These are phyloP conservation scores for Mycosarcoma mackinlayi DNA, from an alignment of 1,284 basidiomycete species.

Conservation along the genomic window DNA sequence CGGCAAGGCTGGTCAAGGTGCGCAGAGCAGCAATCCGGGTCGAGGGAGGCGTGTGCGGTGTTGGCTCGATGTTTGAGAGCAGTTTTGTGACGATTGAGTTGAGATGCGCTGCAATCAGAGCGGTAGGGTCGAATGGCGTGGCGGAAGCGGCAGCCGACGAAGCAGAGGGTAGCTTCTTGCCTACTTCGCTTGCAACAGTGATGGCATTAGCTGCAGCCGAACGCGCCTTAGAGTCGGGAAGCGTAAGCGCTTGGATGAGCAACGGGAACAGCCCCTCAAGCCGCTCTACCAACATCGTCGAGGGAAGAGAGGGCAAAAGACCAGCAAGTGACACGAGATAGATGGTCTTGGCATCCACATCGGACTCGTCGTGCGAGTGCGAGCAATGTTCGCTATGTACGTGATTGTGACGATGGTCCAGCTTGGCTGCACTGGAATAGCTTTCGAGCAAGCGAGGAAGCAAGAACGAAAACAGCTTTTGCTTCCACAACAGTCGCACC, in stretches of 20 bases:
- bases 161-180: conserved; percentile 65
- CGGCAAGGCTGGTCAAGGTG: conserved; percentile 79
- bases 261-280: conserved; percentile 81
- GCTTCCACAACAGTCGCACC: conserved; percentile 73
- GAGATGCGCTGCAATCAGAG: conserved; percentile 27
- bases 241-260: conserved; percentile 82
- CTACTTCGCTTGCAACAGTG: conserved; percentile 74
- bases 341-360: conserved; percentile 73
- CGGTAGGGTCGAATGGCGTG: conserved; percentile 9
- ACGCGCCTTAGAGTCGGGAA: conserved; percentile 80
- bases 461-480: conserved; percentile 81
- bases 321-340: conserved; percentile 86
- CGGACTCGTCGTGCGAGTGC: conserved; percentile 10
- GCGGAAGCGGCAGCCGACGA: not conserved
- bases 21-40: conserved; percentile 81
- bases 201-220: conserved; percentile 84
- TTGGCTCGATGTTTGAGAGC: conserved; percentile 22
- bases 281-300: conserved; percentile 69
- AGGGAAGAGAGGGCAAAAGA: conserved; percentile 83
- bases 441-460: conserved; percentile 78
- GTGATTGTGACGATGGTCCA: conserved; percentile 13
- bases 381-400: conserved; percentile 5
- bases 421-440: conserved; percentile 13
- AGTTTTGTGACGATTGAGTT: conserved; percentile 45
- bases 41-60: conserved; percentile 69